phyloP scores from a whole-genome alignment of 148 eudicot species.

The Hydrangea macrophylla region DNA sequence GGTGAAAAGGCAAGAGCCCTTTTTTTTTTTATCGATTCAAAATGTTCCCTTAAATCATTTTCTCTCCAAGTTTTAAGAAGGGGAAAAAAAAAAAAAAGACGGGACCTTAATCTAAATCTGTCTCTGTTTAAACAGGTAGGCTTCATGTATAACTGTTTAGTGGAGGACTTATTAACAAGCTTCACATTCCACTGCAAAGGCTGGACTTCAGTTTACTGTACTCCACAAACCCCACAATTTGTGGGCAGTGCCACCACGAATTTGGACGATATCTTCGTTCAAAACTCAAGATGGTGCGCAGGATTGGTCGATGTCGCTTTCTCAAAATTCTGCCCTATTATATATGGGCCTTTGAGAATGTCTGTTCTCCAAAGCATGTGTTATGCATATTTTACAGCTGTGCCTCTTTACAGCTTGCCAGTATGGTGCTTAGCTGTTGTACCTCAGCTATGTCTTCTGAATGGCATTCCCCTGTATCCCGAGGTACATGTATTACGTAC shows the following conservation, averaged over 20 bases:
- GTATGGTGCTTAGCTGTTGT: constrained; percentile 29
- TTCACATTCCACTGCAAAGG: constrained; percentile 39
- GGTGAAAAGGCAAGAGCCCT: constrained; percentile 50
- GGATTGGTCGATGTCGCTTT: constrained; percentile 46
- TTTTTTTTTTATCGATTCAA: no score
- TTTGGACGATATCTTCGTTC: constrained; percentile 48
- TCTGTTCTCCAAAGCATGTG: constrained; percentile 30
- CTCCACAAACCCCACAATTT: constrained; percentile 53
- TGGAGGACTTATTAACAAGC: constrained; percentile 57
- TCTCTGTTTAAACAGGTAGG: constrained; percentile 60
- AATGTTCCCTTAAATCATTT: no score
- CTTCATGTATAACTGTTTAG: constrained; percentile 40
- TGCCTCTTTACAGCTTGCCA: constrained; percentile 33
- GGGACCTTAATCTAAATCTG: background rate
- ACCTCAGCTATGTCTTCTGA: constrained; percentile 58
- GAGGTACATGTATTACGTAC: constrained; percentile 23
- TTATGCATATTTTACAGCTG: constrained; percentile 21
- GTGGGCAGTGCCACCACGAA: constrained; percentile 55
- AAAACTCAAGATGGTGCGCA: constrained; percentile 44
- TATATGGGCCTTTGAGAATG: constrained; percentile 33
- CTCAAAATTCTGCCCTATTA: constrained; percentile 48
- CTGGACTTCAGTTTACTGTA: constrained; percentile 49
- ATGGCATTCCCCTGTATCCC: constrained; percentile 53
- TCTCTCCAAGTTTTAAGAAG: background rate
- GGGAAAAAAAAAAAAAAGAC: no score